phyloP scores from a whole-genome alignment of 345 rosid species.

The Punica granatum region DNA sequence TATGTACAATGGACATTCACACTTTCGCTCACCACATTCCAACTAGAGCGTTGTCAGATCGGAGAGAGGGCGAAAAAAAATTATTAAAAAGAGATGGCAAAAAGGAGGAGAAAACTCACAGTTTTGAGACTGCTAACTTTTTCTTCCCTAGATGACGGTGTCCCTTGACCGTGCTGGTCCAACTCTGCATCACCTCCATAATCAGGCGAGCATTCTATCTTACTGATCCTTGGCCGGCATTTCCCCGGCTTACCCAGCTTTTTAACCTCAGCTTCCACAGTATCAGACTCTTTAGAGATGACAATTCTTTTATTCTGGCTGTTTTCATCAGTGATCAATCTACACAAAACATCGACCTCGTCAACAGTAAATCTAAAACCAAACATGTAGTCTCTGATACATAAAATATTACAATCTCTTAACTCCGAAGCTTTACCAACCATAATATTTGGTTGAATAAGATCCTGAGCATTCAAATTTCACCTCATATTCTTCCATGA shows the following conservation, averaged over 20 bases:
- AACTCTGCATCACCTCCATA: slow-evolving; percentile 71
- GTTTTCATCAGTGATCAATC: slow-evolving; percentile 46
- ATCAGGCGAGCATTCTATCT: slow-evolving; percentile 55
- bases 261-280: slow-evolving; percentile 52
- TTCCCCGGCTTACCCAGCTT: slow-evolving; percentile 45
- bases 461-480: background rate
- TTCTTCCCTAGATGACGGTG: slow-evolving; percentile 75
- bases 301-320: slow-evolving; percentile 44
- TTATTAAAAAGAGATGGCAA: background rate
- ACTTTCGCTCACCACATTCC: background rate
- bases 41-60: background rate
- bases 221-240: slow-evolving; percentile 57
- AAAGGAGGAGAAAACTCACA: slow-evolving; percentile 33
- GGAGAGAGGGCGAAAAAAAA: background rate
- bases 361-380: background rate
- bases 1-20: background rate
- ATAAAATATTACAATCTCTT: background rate
- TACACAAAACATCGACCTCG: slow-evolving; percentile 13
- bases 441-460: background rate
- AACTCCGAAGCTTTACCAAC: background rate
- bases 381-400: background rate
- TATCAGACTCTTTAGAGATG: slow-evolving; percentile 44
- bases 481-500: background rate
- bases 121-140: slow-evolving; percentile 96
- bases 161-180: slow-evolving; percentile 62